Evolutionary conservation across 2,329 filamentous ascomycete genomes (phyloP).

Genomic region (Aspergillus piperis): DNA sequence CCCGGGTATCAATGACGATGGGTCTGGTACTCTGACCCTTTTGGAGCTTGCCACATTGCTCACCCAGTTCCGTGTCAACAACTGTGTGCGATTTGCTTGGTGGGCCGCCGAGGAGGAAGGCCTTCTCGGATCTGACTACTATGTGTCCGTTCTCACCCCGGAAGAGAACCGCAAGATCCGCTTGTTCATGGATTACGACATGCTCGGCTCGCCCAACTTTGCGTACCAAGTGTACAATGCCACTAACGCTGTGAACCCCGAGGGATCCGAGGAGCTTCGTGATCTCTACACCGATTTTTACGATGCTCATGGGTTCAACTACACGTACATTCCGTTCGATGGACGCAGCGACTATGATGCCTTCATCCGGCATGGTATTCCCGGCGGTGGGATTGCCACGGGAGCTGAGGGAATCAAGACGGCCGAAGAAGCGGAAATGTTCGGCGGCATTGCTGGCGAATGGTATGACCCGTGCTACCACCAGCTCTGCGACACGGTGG

Average conservation of each 20-base stretch:
- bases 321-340: conserved; percentile 73
- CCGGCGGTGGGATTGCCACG: conserved; percentile 73
- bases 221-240: conserved; percentile 58
- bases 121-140: conserved; percentile 60
- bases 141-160: conserved; percentile 51
- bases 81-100: conserved; percentile 67
- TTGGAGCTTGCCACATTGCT: conserved; percentile 62
- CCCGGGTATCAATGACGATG: conserved; percentile 76
- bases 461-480: conserved; percentile 61
- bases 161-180: conserved; percentile 60
- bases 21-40: conserved; percentile 64
- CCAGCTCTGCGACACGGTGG: conserved; percentile 52
- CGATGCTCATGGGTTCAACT: conserved; percentile 62
- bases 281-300: conserved; percentile 70
- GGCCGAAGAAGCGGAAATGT: conserved; percentile 62
- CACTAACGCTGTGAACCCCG: conserved; percentile 56
- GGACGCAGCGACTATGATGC: conserved; percentile 78
- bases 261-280: conserved; percentile 68
- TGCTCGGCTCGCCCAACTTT: conserved; percentile 65
- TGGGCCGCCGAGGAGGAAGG: conserved; percentile 66
- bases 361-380: conserved; percentile 72
- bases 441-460: conserved; percentile 66
- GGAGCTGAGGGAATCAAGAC: conserved; percentile 78
- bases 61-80: conserved; percentile 71
- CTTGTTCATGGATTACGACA: conserved; percentile 70